Conservation (phyloP, 2,329 filamentous ascomycete species). For the Harringtonia lauricola region DNA sequence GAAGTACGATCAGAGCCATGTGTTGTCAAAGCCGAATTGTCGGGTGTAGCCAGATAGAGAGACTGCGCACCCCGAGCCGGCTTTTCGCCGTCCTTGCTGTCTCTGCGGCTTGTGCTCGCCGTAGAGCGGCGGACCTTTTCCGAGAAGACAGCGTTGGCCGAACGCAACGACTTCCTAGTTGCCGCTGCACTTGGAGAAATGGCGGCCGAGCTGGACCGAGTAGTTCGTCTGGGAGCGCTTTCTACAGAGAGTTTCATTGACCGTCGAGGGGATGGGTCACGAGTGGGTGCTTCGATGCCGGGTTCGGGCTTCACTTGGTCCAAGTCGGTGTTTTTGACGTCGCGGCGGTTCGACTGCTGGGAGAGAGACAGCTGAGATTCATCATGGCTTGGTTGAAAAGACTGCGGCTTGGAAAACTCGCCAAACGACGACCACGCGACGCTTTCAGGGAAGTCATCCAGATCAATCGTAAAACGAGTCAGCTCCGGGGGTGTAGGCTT, state of each 20-base stretch:
- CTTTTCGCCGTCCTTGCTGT: neutral
- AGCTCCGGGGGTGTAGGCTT: conserved; percentile 73
- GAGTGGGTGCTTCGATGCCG: conserved; percentile 20
- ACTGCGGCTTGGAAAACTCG: conserved; percentile 4
- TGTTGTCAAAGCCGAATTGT: conserved; percentile 35
- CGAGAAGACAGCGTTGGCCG: conserved; percentile 16
- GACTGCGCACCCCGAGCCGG: conserved; percentile 17
- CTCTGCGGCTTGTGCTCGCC: conserved; percentile 5
- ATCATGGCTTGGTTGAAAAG: conserved; percentile 7
- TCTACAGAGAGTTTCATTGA: conserved; percentile 16
- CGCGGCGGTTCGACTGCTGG: neutral
- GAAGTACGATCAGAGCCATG: conserved; percentile 22
- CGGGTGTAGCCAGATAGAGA: conserved; percentile 42
- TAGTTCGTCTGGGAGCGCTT: conserved; percentile 19
- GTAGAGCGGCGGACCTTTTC: conserved; percentile 29
- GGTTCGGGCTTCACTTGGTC: conserved; percentile 18
- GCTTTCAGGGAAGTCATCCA: conserved; percentile 46
- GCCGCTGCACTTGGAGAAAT: conserved; percentile 21
- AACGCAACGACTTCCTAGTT: conserved; percentile 21
- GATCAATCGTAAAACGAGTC: conserved; percentile 63
- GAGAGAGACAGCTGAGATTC: neutral
- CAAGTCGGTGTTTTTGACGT: conserved; percentile 6
- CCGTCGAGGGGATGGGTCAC: conserved; percentile 16
- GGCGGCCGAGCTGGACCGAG: conserved; percentile 20
- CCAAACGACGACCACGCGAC: conserved; percentile 16